Base-by-base conservation (phyloP, 1,284 basidiomycete genomes). In the Sanghuangporus sanghuang region DNA sequence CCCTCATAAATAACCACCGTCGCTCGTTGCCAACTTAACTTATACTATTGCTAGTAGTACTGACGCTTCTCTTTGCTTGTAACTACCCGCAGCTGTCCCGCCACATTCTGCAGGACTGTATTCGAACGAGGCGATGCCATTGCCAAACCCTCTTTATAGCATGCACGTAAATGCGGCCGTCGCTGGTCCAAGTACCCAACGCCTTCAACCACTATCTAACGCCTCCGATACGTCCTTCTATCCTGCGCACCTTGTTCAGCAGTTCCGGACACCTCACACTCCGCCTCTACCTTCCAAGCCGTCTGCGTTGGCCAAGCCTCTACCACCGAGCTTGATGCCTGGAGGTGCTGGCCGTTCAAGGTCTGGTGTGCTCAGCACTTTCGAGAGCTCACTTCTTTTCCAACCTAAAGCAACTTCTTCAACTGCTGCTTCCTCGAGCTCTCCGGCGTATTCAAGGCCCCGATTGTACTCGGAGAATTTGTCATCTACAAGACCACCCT, bases 241-340 rank as follows among this genome's bases (percentile, higher is more conserved):
- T 36, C 50, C 52, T 6, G 12, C 32, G 8, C 58, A 55, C 39
- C 52, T 61, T 18, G 40, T 50, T 42, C 63, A 55, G 50, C 38
- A 53, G 16, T 36, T 46, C 7, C 40, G 35, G n/a, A 21, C 23
- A 21, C 23, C 52, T 9, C 50, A 12, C 21, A 23, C 59, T 3
- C 64, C 63, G 3, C 63, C 60, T 32, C 27, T 57, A 18, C 59
- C 40, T 18, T 35, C 62, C 9, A 38, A 38, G 18, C 39, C 44
- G 8, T 9, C 36, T 42, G 36, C 32, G 18, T n/a, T 56, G 18
- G 9, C 39, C 49, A 18, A 59, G 14, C 35, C 61, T 56, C 38
- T 64, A 39, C 65, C 65, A 23, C 58, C 61, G 3, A 66, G 57
- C 46, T 57, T 63, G 49, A 63, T 63, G 61, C 61, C 62, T 44